phyloP scores from a whole-genome alignment of 306 rosid species.

The Elaeagnus macrophylla region DNA sequence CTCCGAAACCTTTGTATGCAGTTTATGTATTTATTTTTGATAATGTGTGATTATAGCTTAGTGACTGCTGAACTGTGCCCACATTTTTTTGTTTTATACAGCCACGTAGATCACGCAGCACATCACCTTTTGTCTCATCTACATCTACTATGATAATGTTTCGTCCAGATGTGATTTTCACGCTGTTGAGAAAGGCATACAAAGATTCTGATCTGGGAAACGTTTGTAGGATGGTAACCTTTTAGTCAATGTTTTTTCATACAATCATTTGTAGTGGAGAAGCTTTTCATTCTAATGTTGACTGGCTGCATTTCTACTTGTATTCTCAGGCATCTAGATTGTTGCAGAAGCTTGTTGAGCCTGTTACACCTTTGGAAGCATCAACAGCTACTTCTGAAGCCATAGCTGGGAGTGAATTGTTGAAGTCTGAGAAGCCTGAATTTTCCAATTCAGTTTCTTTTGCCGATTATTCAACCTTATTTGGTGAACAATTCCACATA shows the following conservation, averaged over 20 bases:
- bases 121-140: slow-evolving; percentile 45
- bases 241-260: slow-evolving; percentile 9
- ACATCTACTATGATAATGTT: slow-evolving; percentile 60
- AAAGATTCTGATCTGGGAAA: slow-evolving; percentile 69
- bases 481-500: slow-evolving; percentile 74
- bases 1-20: no score
- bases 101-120: slow-evolving; percentile 78
- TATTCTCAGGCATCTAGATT: slow-evolving; percentile 71
- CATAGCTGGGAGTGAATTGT: slow-evolving; percentile 40
- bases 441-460: slow-evolving; percentile 35
- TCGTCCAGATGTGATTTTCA: slow-evolving; percentile 66
- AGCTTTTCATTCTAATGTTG: slow-evolving; percentile 13
- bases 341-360: slow-evolving; percentile 60
- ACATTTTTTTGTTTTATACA: slow-evolving; percentile 16
- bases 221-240: slow-evolving; percentile 73
- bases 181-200: slow-evolving; percentile 78
- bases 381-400: slow-evolving; percentile 41
- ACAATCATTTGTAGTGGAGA: slow-evolving; percentile 10
- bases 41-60: no score
- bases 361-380: slow-evolving; percentile 41
- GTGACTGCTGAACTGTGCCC: neutral
- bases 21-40: no score
- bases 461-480: slow-evolving; percentile 64
- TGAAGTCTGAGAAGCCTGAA: slow-evolving; percentile 46
- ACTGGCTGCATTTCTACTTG: slow-evolving; percentile 14